Conservation (phyloP, 768 basidiomycete species). For the Pleurotus platypus region DNA sequence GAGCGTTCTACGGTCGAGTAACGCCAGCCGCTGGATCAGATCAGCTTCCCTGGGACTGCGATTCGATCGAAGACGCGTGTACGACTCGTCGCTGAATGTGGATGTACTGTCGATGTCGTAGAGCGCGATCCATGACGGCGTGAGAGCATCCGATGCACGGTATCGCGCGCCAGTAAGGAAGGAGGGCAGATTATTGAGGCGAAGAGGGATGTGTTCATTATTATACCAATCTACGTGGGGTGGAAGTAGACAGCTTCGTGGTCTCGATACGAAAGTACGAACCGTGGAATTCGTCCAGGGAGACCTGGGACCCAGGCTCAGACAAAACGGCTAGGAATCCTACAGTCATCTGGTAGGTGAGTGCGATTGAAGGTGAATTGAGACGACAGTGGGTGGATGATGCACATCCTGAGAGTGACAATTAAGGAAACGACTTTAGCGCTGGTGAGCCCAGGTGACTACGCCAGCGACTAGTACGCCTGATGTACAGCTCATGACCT, state of each 20-base stretch:
- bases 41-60: constrained; percentile 40
- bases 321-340: constrained; percentile 49
- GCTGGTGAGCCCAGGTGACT: too few relatives aligned
- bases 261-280: background rate
- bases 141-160: constrained; percentile 28
- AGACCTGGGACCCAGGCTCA: constrained; percentile 37
- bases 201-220: constrained; percentile 51
- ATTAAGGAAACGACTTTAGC: too few relatives aligned
- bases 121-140: constrained; percentile 44
- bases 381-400: background rate
- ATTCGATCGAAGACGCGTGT: constrained; percentile 39
- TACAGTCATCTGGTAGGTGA: background rate
- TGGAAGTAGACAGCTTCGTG: too few relatives aligned
- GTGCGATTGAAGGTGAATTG: background rate
- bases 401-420: background rate
- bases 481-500: too few relatives aligned
- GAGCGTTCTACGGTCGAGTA: constrained; percentile 41
- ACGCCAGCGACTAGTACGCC: too few relatives aligned
- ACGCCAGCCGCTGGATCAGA: constrained; percentile 36
- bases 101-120: constrained; percentile 43
- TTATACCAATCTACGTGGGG: constrained; percentile 45
- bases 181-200: constrained; percentile 38
- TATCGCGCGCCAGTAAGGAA: constrained; percentile 50
- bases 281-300: constrained; percentile 48
- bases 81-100: constrained; percentile 37